phyloP scores from a whole-genome alignment of 106 monocot species.

The Phalaenopsis equestris region DNA sequence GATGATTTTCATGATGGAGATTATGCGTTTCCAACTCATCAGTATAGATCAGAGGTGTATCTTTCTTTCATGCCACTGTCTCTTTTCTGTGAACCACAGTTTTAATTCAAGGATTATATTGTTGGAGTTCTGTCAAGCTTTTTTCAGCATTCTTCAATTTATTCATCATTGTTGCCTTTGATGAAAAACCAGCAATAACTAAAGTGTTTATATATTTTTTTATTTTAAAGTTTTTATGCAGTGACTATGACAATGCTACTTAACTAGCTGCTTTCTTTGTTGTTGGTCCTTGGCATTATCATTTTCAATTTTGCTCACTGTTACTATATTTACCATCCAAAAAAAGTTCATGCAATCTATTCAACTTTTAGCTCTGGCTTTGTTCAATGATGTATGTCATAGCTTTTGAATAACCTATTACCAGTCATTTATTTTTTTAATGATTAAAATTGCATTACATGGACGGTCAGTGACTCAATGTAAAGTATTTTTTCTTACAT shows the following conservation, averaged over 20 bases:
- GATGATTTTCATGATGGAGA: constrained; percentile 28
- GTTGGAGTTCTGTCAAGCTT: background rate
- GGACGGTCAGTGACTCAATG: background rate
- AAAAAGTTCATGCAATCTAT: background rate
- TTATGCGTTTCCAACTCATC: constrained; percentile 8
- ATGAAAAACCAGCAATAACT: background rate
- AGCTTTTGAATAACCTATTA: background rate
- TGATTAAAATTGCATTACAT: background rate
- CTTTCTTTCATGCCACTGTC: background rate
- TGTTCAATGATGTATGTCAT: background rate
- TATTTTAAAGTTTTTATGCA: background rate
- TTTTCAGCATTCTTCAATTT: background rate
- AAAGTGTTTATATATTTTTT: background rate
- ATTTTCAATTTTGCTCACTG: background rate
- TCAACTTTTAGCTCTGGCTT: background rate
- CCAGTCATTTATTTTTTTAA: background rate
- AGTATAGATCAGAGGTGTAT: background rate
- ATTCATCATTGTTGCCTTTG: background rate
- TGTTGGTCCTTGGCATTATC: background rate
- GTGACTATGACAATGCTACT: background rate
- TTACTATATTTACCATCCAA: background rate
- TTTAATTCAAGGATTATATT: background rate
- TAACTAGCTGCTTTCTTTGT: background rate
- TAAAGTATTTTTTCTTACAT: too few species aligned
- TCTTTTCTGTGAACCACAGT: background rate